A percentile compares a stretch with the other conserved stretches of the same genome.
These are phyloP conservation scores for Rhodotorula sphaerocarpa DNA, from an alignment of 768 basidiomycete species.

Conservation along the genomic window DNA sequence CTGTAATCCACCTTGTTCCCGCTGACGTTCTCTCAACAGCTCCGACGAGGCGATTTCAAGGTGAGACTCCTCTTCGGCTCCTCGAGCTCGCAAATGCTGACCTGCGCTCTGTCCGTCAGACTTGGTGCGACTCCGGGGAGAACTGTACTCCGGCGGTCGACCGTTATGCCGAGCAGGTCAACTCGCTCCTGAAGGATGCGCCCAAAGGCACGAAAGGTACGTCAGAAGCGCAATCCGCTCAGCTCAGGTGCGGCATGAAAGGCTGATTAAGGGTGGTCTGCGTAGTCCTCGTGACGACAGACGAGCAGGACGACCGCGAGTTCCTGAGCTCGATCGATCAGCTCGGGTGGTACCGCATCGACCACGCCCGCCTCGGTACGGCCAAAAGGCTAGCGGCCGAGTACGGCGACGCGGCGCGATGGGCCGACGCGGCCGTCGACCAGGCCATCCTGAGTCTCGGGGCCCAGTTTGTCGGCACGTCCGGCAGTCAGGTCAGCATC, in stretches of 20 bases:
- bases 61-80: background rate
- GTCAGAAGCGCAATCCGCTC: background rate
- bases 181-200: constrained; percentile 1
- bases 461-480: constrained; percentile 20
- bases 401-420: constrained; percentile 23
- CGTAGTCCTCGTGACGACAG: constrained; percentile 30
- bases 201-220: constrained; percentile 6
- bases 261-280: too few species aligned
- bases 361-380: constrained; percentile 26
- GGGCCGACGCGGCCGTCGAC: constrained; percentile 31
- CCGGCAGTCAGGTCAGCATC: constrained; percentile 25
- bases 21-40: background rate
- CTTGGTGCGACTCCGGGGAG: constrained; percentile 15
- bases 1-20: background rate
- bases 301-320: constrained; percentile 25
- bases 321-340: constrained; percentile 26
- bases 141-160: constrained; percentile 19
- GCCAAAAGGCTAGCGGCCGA: background rate
- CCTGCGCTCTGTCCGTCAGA: background rate
- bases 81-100: background rate
- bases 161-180: constrained; percentile 13
- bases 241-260: rapidly evolving
- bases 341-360: constrained; percentile 28
- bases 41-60: constrained; percentile 6
- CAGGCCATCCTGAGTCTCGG: constrained; percentile 28